A percentile compares a stretch with the other conserved stretches of the same genome.
phyloP scores from a whole-genome alignment of 2,329 filamentous ascomycete species.

The Microcyclospora pomicola region DNA sequence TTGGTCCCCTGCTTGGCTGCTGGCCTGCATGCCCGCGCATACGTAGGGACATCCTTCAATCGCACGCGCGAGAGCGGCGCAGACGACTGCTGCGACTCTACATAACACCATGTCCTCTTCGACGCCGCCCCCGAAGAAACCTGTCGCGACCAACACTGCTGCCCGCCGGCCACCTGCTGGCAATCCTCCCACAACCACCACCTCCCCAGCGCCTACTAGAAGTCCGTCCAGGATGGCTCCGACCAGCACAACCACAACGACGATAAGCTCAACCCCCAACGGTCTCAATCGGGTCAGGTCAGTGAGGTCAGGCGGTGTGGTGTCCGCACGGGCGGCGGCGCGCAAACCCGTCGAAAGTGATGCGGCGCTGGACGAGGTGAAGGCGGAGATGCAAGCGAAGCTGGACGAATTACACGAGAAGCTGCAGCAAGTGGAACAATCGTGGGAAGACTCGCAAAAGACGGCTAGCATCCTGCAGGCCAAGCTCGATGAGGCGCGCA shows the following conservation, averaged over 20 bases:
- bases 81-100: too few relatives aligned
- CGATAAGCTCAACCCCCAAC: slow-evolving; percentile 8
- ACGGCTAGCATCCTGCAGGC: slow-evolving; percentile 74
- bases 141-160: too few relatives aligned
- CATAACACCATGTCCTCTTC: too few relatives aligned
- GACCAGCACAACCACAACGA: slow-evolving; percentile 2
- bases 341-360: slow-evolving; percentile 35
- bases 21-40: too few relatives aligned
- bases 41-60: too few relatives aligned
- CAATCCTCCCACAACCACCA: slow-evolving; percentile 4
- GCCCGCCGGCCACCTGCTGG: too few relatives aligned
- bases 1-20: too few relatives aligned
- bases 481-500: slow-evolving; percentile 68
- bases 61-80: too few relatives aligned
- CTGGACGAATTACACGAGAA: slow-evolving; percentile 77
- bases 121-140: too few relatives aligned
- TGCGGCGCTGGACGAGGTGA: slow-evolving; percentile 40
- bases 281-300: slow-evolving; percentile 40
- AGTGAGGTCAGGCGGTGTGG: slow-evolving; percentile 46
- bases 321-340: slow-evolving; percentile 60
- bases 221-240: slow-evolving; percentile 13
- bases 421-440: slow-evolving; percentile 70
- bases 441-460: slow-evolving; percentile 53
- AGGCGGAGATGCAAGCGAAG: slow-evolving; percentile 63
- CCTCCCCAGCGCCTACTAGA: slow-evolving; percentile 5